Percentiles rank a stretch among this genome's conserved stretches.
Conservation (phyloP, 371 early-diverging fungal species). For the Rhizopus arrhizus region DNA sequence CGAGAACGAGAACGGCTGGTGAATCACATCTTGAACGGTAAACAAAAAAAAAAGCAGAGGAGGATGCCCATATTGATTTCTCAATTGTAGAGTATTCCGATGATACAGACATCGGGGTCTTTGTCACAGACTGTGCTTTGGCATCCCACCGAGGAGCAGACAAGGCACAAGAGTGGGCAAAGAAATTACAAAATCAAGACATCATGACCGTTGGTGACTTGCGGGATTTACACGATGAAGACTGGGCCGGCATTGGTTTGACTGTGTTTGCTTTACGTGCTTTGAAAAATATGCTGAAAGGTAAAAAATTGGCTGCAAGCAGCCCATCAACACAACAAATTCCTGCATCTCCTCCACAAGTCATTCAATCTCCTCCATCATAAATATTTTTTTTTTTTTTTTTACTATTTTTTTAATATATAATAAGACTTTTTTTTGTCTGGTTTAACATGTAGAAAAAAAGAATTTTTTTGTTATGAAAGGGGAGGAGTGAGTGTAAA, state of each 20-base stretch:
- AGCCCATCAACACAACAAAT: not conserved
- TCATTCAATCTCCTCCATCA: not conserved
- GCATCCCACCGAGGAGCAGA: conserved; percentile 70
- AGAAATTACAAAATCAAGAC: conserved; percentile 72
- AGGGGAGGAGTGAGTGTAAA: not conserved
- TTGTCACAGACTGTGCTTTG: conserved; percentile 68
- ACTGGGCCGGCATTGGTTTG: conserved; percentile 75
- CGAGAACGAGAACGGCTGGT: conserved; percentile 24
- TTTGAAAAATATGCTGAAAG: conserved; percentile 76
- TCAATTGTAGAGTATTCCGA: conserved; percentile 55
- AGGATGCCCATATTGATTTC: not conserved
- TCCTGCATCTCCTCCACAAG: conserved; percentile 2
- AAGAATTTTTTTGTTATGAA: not conserved
- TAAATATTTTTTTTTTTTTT: not conserved
- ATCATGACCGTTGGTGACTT: conserved; percentile 83
- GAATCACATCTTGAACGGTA: conserved; percentile 49
- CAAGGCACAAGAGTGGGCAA: conserved; percentile 77
- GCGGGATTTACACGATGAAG: conserved; percentile 74
- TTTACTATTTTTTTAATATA: not conserved
- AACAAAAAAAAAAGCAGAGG: not conserved
- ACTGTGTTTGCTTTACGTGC: conserved; percentile 89
- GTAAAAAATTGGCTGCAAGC: conserved; percentile 37
- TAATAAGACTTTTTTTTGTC: conserved; percentile 3
- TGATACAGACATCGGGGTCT: conserved; percentile 66
- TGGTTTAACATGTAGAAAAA: not conserved